These are phyloP conservation scores for Psilocybe cyanescens DNA, from an alignment of 768 basidiomycete species.

Conservation along the genomic window DNA sequence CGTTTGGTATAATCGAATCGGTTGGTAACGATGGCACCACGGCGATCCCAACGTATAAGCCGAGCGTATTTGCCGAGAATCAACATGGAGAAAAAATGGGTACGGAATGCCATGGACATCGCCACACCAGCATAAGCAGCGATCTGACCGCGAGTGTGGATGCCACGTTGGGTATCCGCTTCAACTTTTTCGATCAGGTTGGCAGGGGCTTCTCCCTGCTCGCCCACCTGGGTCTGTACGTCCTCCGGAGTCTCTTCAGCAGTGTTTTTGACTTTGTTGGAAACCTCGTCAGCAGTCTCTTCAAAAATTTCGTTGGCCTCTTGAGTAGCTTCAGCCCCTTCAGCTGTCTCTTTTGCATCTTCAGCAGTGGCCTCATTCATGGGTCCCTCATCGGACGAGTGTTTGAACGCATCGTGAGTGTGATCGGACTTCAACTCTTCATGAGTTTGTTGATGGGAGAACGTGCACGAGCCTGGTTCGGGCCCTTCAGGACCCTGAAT, in stretches of 20 bases:
- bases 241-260: too few relatives aligned
- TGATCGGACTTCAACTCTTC: neutral
- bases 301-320: too few relatives aligned
- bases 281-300: too few relatives aligned
- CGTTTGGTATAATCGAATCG: neutral
- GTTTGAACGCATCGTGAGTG: neutral
- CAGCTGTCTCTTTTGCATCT: too few relatives aligned
- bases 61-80: neutral
- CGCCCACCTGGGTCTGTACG: too few relatives aligned
- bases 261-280: too few relatives aligned
- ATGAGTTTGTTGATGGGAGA: neutral
- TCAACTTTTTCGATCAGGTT: too few relatives aligned
- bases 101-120: neutral
- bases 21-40: neutral
- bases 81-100: neutral
- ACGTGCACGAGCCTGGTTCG: neutral
- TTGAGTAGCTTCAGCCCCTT: too few relatives aligned
- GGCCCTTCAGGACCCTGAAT: neutral
- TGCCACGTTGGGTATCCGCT: neutral
- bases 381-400: neutral
- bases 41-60: neutral
- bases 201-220: too few relatives aligned
- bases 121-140: neutral
- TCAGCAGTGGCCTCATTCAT: too few relatives aligned
- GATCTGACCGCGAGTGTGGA: neutral